Conservation (phyloP, 2,329 filamentous ascomycete species). For the Dryadomyces quercus-mongolicae region DNA sequence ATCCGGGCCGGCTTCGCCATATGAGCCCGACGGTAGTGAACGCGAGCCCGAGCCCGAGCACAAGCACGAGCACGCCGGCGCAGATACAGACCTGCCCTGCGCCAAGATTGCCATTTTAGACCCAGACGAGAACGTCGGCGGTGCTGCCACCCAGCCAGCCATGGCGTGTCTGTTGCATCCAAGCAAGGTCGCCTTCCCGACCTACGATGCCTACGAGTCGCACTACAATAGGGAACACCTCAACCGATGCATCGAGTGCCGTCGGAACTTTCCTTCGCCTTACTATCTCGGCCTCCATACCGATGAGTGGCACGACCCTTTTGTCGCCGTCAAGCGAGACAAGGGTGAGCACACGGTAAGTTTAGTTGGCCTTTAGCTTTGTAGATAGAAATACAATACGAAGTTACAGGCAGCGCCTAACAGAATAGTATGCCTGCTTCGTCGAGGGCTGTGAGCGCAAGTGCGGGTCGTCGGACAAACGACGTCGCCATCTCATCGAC, state of each 20-base stretch:
- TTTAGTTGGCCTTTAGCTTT: constrained; percentile 9
- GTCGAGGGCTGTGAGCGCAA: constrained; percentile 78
- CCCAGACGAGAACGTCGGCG: constrained; percentile 16
- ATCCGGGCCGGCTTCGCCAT: neutral
- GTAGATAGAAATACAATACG: neutral
- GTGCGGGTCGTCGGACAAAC: constrained; percentile 73
- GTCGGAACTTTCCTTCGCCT: constrained; percentile 75
- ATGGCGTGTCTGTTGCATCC: constrained; percentile 76
- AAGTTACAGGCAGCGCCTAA: neutral
- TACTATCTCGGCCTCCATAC: constrained; percentile 77
- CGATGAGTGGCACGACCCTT: constrained; percentile 79
- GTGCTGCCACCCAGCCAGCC: constrained; percentile 21
- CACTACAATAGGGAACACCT: constrained; percentile 75
- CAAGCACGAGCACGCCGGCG: neutral
- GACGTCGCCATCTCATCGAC: constrained; percentile 79
- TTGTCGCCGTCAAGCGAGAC: constrained; percentile 59
- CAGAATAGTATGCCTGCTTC: constrained; percentile 66
- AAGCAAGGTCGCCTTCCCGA: constrained; percentile 55
- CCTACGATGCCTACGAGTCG: constrained; percentile 71
- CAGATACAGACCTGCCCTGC: no score
- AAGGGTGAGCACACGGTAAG: constrained; percentile 77
- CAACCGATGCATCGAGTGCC: constrained; percentile 76
- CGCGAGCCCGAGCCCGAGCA: neutral
- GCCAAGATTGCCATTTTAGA: constrained; percentile 53
- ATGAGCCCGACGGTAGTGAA: neutral